Percentiles rank a stretch among this genome's conserved stretches.
These are phyloP conservation scores for Teratosphaeria epicoccoides DNA, from an alignment of 2,329 filamentous ascomycete species.

Conservation along the genomic window DNA sequence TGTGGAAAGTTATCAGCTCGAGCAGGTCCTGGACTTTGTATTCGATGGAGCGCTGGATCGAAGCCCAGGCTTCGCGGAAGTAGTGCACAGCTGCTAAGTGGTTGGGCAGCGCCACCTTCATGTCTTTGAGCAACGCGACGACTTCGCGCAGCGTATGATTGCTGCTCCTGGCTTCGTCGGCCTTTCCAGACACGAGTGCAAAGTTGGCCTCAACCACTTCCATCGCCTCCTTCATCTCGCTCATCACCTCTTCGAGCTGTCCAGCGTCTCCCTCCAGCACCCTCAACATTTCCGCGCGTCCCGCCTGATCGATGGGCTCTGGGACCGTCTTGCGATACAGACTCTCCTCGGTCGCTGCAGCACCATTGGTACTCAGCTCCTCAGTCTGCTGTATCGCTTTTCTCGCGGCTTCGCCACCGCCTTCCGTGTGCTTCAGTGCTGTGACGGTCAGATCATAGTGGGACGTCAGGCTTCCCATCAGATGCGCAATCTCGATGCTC, in stretches of 20 bases:
- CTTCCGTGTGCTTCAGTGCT: constrained; percentile 79
- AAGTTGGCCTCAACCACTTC: constrained; percentile 66
- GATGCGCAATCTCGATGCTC: constrained; percentile 70
- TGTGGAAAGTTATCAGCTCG: constrained; percentile 70
- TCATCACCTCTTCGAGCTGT: constrained; percentile 52
- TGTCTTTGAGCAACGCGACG: constrained; percentile 55
- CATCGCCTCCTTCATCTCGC: constrained; percentile 62
- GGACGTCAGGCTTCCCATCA: constrained; percentile 67
- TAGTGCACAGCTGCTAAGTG: constrained; percentile 56
- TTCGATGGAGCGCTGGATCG: constrained; percentile 60
- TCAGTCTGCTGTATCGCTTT: constrained; percentile 25
- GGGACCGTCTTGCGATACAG: constrained; percentile 44
- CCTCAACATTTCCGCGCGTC: constrained; percentile 71
- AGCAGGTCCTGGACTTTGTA: constrained; percentile 65
- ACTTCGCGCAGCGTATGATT: constrained; percentile 52
- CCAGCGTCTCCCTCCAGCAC: constrained; percentile 63
- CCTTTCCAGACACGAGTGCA: constrained; percentile 51
- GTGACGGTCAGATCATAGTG: constrained; percentile 93
- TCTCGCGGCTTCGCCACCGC: constrained; percentile 39
- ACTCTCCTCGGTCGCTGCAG: constrained; percentile 49
- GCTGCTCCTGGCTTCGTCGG: constrained; percentile 44
- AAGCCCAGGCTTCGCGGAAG: constrained; percentile 58
- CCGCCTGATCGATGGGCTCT: constrained; percentile 60
- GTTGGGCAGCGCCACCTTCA: constrained; percentile 54
- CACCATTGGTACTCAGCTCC: constrained; percentile 20